A percentile compares a stretch with the other conserved stretches of the same genome.
Evolutionary conservation across 2,329 filamentous ascomycete genomes (phyloP).

Genomic region (Dactylellina haptotyla): DNA sequence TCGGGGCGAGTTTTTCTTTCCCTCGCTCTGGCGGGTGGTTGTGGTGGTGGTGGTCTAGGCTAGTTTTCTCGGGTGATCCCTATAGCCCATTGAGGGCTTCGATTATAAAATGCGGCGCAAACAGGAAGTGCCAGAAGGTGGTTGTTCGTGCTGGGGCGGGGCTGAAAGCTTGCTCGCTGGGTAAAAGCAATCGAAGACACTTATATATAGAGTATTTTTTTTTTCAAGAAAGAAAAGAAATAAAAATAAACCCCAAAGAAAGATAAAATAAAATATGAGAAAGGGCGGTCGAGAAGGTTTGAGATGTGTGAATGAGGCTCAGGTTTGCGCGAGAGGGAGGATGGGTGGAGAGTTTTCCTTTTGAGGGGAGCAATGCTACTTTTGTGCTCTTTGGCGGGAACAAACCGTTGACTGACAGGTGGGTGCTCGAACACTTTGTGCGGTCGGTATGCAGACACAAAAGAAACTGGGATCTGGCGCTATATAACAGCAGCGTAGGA

Average conservation of each 20-base stretch:
- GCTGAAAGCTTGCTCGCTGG: not conserved
- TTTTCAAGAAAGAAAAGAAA: constrained; percentile 13
- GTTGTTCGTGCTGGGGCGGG: not conserved
- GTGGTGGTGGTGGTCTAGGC: constrained; percentile 24
- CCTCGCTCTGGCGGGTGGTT: constrained; percentile 14
- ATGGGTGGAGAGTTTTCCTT: constrained; percentile 34
- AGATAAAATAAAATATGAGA: constrained; percentile 26
- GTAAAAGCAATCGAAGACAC: constrained; percentile 5
- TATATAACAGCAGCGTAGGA: constrained; percentile 23
- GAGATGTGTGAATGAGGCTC: constrained; percentile 48
- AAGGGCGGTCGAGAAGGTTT: constrained; percentile 40
- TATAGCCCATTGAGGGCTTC: constrained; percentile 52
- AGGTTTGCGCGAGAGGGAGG: constrained; percentile 32
- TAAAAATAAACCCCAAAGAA: constrained; percentile 1
- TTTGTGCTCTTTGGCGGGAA: constrained; percentile 45
- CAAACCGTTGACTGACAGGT: constrained; percentile 52
- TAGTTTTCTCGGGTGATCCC: constrained; percentile 49
- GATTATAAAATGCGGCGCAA: constrained; percentile 54
- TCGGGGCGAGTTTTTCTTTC: no score
- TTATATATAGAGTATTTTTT: constrained; percentile 14
- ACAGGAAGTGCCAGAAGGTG: constrained; percentile 7
- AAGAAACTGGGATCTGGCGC: constrained; percentile 38
- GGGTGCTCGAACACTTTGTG: constrained; percentile 36
- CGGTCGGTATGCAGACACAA: constrained; percentile 18
- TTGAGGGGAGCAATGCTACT: constrained; percentile 35